Evolutionary conservation across 2,329 filamentous ascomycete species (phyloP), one percentile per base, ranked within the genome.

Genomic region (Plenodomus biglobosus): DNA sequence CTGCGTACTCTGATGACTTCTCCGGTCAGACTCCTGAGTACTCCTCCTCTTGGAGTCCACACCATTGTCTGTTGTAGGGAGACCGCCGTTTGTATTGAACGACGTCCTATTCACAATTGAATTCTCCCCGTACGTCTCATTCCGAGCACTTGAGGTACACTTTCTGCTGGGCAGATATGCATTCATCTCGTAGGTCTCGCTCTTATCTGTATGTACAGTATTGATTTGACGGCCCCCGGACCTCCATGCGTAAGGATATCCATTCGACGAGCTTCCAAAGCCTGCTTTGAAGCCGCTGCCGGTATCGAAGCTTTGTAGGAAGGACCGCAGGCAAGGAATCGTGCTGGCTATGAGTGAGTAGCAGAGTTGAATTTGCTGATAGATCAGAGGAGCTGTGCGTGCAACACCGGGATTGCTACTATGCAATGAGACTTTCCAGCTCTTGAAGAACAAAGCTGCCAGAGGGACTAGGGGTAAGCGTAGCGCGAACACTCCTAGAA

Each of bases 261-360:
- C 34, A 46, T 34, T 40, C 36, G 24, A 53, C 0, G 55, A 59
- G 1, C 54, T 57, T 5, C 55, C 47, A 20, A 54, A 55, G 15
- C 41, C 49, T 2, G 51, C 57, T 22, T 59, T 61, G 27, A 53
- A 43, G 3, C 62, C 62, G 27, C 59, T 60, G 17, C 56, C 58
- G 2, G 60, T 65, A 35, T 62, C 61, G 30, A 64, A 62, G 18
- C 56, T 58, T 15, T 52, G 50, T 8, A 68, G 50, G 47, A 67
- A 68, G 5, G 57, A 54, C 37, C 62, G 65, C 2, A 67, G 43
- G 42, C 60, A 64, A 3, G 65, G 65, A 7, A 66, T 53, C 15
- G 65, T 67, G 3, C 48, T 64, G 1, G 62, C 56, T 4, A 68
- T 61, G 20, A 68, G 42, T 2, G 62, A 61, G 30, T 50, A 51